These are phyloP conservation scores for Tricholomella constricta DNA, from an alignment of 768 basidiomycete species.

Conservation along the genomic window DNA sequence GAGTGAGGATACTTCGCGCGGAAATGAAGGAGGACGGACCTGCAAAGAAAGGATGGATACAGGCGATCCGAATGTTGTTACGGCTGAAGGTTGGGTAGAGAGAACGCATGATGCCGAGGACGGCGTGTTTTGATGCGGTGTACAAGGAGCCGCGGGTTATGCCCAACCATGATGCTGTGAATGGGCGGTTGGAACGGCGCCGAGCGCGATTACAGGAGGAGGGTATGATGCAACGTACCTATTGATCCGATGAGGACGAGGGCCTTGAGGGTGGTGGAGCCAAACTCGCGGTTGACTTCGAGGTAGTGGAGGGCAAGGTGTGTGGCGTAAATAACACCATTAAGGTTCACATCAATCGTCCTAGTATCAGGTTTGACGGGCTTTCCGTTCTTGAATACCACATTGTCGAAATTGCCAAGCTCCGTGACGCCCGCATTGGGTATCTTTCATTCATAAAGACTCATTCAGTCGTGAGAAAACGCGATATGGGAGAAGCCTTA, in stretches of 20 bases:
- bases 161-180: slow-evolving; percentile 49
- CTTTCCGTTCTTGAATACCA: slow-evolving; percentile 38
- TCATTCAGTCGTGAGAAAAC: neutral
- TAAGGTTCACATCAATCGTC: slow-evolving; percentile 54
- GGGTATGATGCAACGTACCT: slow-evolving; percentile 31
- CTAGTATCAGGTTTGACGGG: slow-evolving; percentile 44
- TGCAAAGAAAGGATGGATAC: slow-evolving; percentile 57
- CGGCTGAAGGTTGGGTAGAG: slow-evolving; percentile 37
- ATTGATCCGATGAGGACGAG: slow-evolving; percentile 58
- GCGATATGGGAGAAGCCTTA: slow-evolving; percentile 25
- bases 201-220: neutral
- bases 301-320: slow-evolving; percentile 57
- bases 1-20: neutral
- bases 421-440: slow-evolving; percentile 54
- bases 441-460: slow-evolving; percentile 28
- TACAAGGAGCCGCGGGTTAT: slow-evolving; percentile 49
- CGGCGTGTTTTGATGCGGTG: slow-evolving; percentile 53
- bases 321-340: slow-evolving; percentile 47
- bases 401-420: slow-evolving; percentile 28
- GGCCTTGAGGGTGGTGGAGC: slow-evolving; percentile 43
- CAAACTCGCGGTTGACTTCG: slow-evolving; percentile 30
- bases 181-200: neutral
- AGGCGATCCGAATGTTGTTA: slow-evolving; percentile 44
- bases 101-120: slow-evolving; percentile 55
- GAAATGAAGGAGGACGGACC: slow-evolving; percentile 30